These are phyloP conservation scores for Metschnikowia similis DNA, from an alignment of 805 yeast genomes.

Conservation along the genomic window DNA sequence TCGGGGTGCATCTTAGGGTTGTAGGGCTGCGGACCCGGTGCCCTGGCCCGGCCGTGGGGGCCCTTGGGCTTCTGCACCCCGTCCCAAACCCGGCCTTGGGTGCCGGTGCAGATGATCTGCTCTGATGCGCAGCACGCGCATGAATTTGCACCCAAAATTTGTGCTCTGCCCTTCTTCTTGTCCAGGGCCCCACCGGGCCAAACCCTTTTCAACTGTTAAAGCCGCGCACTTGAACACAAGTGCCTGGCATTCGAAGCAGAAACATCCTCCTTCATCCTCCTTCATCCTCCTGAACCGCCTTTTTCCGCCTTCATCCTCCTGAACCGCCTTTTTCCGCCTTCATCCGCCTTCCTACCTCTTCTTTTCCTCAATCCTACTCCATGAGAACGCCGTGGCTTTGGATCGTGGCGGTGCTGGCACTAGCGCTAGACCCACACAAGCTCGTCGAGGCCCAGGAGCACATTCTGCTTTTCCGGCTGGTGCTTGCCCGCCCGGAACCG, in stretches of 20 bases:
- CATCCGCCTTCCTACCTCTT: background rate
- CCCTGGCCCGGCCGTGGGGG: no score
- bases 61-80: no score
- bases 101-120: background rate
- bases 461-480: slow-evolving; percentile 1
- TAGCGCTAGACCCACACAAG: slow-evolving; percentile 1
- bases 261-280: no score
- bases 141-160: background rate
- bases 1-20: no score
- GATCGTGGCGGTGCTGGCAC: background rate
- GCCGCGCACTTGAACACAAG: no score
- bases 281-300: no score
- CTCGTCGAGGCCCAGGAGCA: background rate
- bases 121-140: background rate
- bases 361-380: background rate
- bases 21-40: no score
- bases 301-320: no score
- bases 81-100: no score
- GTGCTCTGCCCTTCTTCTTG: background rate
- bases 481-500: background rate
- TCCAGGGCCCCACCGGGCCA: background rate
- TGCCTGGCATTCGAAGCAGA: no score
- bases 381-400: background rate
- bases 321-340: no score
- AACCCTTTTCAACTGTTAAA: background rate